Evolutionary conservation across 805 yeast species (phyloP), one percentile per base, ranked within the genome.

Genomic region (Teunomyces barrocoloradensis): DNA sequence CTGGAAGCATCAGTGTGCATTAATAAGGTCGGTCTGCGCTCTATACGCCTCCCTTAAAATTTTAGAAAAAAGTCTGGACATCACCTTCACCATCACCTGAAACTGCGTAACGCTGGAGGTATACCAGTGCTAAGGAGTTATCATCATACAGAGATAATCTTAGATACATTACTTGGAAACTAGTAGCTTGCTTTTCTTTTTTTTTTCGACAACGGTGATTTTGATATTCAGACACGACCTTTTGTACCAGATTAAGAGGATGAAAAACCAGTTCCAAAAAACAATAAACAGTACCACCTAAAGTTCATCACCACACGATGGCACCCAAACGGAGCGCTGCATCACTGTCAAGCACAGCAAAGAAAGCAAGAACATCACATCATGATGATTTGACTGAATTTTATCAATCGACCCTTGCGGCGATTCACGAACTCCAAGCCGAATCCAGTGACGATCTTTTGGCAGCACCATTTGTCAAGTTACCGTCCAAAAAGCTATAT

Each of bases 1-100:
- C 71, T 0, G 80, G 70, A 52, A 80, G 64, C 41, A 74, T 65
- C 50, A 80, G 66, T 79, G 84, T 15, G 77, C 79, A 38, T 79
- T 72, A 54, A 79, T 77, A 30, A 81, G 63, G 21, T 71, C 65
- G 7, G 25, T 21, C 25, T 21, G 25, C 7, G 9, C 25, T 21
- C 25, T 21, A 21, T 21, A 5, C 25, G 7, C 25, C 7, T 21
- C 9, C 9, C 25, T 21, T 6, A 21, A 21, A 21, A 21, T 21
- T 21, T 21, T 21, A 21, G 17, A 15, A 15, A 15, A 15, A 15
- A 15, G 17, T 15, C 17, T 15, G 17, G 17, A 15, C 17, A 15
- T 15, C 17, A 15, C 17, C 17, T 2, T 15, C 17, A 15, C 17
- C 17, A n/a, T n/a, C n/a, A n/a, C n/a, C n/a, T n/a, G 17, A 15